phyloP scores from a whole-genome alignment of 306 rosid species.

The Neltuma alba region DNA sequence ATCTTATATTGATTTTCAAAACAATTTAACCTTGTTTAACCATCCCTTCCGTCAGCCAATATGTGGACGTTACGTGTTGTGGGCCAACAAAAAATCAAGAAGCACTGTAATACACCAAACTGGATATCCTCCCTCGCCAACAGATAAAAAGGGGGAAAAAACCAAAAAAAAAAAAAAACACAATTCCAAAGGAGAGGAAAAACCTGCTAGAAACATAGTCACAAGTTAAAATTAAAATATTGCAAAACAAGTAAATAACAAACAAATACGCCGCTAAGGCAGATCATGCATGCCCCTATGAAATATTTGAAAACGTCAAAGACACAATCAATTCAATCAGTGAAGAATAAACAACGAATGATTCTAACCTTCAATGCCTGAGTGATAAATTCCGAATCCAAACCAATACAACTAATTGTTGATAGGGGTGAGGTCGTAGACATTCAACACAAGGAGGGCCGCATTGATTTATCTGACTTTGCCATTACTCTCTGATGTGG shows the following conservation, averaged over 20 bases:
- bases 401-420: constrained; percentile 81
- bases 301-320: not conserved
- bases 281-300: constrained; percentile 29
- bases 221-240: not conserved
- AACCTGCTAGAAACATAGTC: not conserved
- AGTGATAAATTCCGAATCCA: constrained; percentile 90
- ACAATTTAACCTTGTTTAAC: not conserved
- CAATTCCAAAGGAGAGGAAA: not conserved
- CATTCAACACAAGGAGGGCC: constrained; percentile 68
- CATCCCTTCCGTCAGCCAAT: not conserved
- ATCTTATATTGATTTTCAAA: not conserved
- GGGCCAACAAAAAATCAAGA: not conserved
- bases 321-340: not conserved
- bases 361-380: constrained; percentile 83
- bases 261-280: constrained; percentile 11
- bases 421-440: constrained; percentile 86
- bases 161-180: not conserved
- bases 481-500: constrained; percentile 37
- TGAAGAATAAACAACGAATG: not conserved
- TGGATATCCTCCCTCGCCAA: not conserved
- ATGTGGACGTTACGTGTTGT: not conserved
- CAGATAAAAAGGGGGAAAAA: no score
- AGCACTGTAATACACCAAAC: not conserved
- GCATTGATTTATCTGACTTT: constrained; percentile 2
- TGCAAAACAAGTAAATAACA: not conserved